phyloP scores from a whole-genome alignment of 768 basidiomycete species.

The Pleurotus tuber-regium region DNA sequence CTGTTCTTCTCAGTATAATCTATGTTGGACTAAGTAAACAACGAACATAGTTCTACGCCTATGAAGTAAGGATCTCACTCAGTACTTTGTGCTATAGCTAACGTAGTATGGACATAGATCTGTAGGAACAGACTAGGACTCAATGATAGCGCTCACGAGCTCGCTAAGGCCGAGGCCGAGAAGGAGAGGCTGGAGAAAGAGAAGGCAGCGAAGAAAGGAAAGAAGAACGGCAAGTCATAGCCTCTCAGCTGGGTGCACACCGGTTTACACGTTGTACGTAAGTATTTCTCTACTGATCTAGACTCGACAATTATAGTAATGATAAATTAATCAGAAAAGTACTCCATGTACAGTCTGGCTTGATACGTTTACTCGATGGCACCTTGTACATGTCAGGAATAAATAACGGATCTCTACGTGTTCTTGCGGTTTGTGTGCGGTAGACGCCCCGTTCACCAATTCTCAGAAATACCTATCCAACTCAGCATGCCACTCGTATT shows the following conservation, averaged over 20 bases:
- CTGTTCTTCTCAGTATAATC: slow-evolving; percentile 14
- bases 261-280: neutral
- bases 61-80: slow-evolving; percentile 60
- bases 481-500: too few relatives aligned
- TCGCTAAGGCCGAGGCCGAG: slow-evolving; percentile 69
- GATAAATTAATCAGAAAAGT: neutral
- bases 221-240: slow-evolving; percentile 9
- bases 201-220: slow-evolving; percentile 29
- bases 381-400: neutral
- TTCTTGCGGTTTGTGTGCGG: too few relatives aligned
- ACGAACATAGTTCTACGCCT: slow-evolving; percentile 79
- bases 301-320: too few relatives aligned
- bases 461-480: too few relatives aligned
- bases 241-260: neutral
- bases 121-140: slow-evolving; percentile 85
- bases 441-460: too few relatives aligned
- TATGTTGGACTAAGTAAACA: neutral
- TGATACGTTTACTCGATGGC: neutral
- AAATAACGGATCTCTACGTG: too few relatives aligned
- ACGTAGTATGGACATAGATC: neutral
- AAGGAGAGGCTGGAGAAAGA: slow-evolving; percentile 63
- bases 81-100: slow-evolving; percentile 6
- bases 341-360: neutral
- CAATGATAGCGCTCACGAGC: slow-evolving; percentile 83
- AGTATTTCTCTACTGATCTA: too few relatives aligned